Percentiles rank a stretch among this genome's conserved stretches.
Conservation (phyloP, 257 asterid genomes). For the Penstemon davidsonii region DNA sequence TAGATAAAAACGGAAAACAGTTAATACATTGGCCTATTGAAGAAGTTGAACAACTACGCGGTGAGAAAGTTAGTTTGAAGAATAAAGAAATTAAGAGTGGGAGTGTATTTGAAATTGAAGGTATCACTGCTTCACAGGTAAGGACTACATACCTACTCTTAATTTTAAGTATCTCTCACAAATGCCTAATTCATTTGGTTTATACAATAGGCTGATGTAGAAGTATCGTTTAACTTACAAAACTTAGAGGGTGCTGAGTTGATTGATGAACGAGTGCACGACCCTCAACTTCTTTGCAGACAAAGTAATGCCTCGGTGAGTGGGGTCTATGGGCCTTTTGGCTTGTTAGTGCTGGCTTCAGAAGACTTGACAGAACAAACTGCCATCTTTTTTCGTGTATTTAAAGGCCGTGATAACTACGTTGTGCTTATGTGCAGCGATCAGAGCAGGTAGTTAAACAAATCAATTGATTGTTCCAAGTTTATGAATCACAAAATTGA, state of each 20-base stretch:
- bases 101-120: not conserved
- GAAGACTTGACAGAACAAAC: slow-evolving; percentile 47
- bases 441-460: slow-evolving; percentile 45
- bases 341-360: slow-evolving; percentile 44
- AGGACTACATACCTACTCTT: not conserved
- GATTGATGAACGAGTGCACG: slow-evolving; percentile 25
- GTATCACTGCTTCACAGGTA: slow-evolving; percentile 10
- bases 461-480: too few relatives aligned
- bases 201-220: slow-evolving; percentile 35
- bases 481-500: not conserved
- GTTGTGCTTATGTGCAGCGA: slow-evolving; percentile 58
- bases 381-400: slow-evolving; percentile 44
- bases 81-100: too few relatives aligned
- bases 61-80: too few relatives aligned
- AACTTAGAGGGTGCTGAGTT: slow-evolving; percentile 32
- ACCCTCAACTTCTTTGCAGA: slow-evolving; percentile 40
- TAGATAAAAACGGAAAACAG: not conserved
- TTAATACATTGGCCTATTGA: slow-evolving; percentile 13
- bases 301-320: slow-evolving; percentile 35
- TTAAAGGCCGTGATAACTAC: slow-evolving; percentile 29
- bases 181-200: slow-evolving; percentile 3
- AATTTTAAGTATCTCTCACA: too few relatives aligned
- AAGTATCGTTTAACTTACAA: slow-evolving; percentile 30
- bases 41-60: slow-evolving; percentile 10
- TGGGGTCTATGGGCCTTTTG: slow-evolving; percentile 52